Percentiles rank a stretch among this genome's conserved stretches.
Conservation (phyloP, 345 rosid species). For the Pugionium dolabratum region DNA sequence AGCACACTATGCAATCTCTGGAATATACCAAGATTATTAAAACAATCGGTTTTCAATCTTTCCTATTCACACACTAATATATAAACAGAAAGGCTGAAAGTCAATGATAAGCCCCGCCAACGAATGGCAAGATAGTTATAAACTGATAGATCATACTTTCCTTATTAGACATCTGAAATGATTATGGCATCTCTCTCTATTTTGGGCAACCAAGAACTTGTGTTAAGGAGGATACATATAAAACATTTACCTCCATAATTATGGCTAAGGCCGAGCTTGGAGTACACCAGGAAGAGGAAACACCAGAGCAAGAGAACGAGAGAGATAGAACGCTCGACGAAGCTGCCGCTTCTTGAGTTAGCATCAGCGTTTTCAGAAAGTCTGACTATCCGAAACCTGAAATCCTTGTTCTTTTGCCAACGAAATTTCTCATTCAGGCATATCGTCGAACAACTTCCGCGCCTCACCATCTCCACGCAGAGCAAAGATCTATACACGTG, state of each 20-base stretch:
- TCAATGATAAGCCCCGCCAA: background rate
- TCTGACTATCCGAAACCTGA: constrained; percentile 23
- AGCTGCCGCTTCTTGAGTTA: constrained; percentile 16
- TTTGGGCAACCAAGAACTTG: background rate
- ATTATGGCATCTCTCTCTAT: constrained; percentile 6
- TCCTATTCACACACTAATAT: constrained; percentile 6
- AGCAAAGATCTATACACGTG: constrained; percentile 8
- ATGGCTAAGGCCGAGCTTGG: constrained; percentile 66
- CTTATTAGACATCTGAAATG: constrained; percentile 7
- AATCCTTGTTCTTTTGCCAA: constrained; percentile 17
- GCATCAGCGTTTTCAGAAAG: constrained; percentile 16
- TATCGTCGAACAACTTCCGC: constrained; percentile 39
- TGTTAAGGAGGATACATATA: too few relatives aligned
- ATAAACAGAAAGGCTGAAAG: constrained; percentile 10
- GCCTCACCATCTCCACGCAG: constrained; percentile 24
- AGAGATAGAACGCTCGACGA: constrained; percentile 56
- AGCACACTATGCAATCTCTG: background rate
- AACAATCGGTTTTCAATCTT: background rate
- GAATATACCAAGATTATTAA: background rate
- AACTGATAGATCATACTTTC: constrained; percentile 7
- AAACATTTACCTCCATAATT: constrained; percentile 52
- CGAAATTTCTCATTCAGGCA: constrained; percentile 35
- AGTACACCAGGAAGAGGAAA: constrained; percentile 59
- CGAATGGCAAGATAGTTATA: too few relatives aligned
- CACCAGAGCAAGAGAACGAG: constrained; percentile 65